Evolutionary conservation across 495 filamentous ascomycete genomes (phyloP), one percentile per base, ranked within the genome.

Genomic region (Neurospora sp.): DNA sequence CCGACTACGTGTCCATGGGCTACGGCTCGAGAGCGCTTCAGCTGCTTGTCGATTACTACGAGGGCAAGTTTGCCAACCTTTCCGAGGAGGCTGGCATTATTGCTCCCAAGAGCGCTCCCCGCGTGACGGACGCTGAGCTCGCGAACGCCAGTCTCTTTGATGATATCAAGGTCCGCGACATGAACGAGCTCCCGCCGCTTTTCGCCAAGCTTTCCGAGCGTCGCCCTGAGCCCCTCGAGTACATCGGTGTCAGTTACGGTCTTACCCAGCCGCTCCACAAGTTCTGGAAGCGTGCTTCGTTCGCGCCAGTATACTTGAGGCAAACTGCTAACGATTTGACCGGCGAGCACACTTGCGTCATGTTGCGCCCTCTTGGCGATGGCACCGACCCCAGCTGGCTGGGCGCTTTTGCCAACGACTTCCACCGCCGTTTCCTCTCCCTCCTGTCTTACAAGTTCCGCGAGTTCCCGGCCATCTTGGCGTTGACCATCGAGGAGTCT

Each of bases 271-370:
- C 88, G 4, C 88, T 99, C 12, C 96, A 97, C 83, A 97, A 93
- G 77, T 98, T 99, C 86, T 99, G 96, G 96, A 97, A 97, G 80
- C 88, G 89, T 40, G 87, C 90, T 18, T 85, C 85, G n/a, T 99
- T 98, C 78, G 86, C 87, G 38, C 96, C 96, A 0, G 93, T 99
- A 0, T 99, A 99, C 78, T 86, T 99, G 59, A 90, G 96, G 68
- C 96, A 99, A 86, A 99, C 96, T 4, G 85, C 96, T 7, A 98
- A 98, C 78, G 93, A 98, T 68, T 87, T 99, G 37, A 99, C 96
- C 0, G 96, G 96, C 74, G 96, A 99, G 83, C 95, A 99, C 77
- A 94, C 95, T 0, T 97, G 94, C 80, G 94, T 99, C 41, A 99
- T 99, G 96, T 87, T 99, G 40, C 90, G 93, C 70, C 90, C 92